Evolutionary conservation across 1,284 basidiomycete species (phyloP).

Genomic region (Neotropicomus parvogracilis): DNA sequence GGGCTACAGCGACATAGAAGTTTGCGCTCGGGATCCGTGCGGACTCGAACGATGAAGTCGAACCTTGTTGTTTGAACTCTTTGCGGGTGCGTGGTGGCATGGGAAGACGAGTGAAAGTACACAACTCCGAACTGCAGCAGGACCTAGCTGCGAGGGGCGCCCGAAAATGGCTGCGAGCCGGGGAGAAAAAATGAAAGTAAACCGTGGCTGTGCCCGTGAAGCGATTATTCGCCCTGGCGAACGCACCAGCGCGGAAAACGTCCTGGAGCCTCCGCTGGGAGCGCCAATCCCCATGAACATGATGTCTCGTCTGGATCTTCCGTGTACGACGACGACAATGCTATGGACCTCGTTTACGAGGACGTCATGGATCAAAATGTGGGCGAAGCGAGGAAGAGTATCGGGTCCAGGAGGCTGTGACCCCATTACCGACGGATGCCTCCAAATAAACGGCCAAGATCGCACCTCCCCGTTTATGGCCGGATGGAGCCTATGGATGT

Average conservation of each 20-base stretch:
- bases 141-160: no score
- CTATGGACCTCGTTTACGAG: constrained; percentile 40
- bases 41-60: no score
- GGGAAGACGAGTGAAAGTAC: no score
- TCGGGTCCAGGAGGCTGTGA: constrained; percentile 69
- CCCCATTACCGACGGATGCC: constrained; percentile 60
- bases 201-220: no score
- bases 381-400: constrained; percentile 63
- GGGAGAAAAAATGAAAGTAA: no score
- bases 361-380: constrained; percentile 39
- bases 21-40: no score
- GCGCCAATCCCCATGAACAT: constrained; percentile 43
- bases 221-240: no score
- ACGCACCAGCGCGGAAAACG: constrained; percentile 56
- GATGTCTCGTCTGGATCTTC: constrained; percentile 51
- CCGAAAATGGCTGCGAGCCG: no score
- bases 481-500: constrained; percentile 28
- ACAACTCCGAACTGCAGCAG: no score
- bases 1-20: no score
- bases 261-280: constrained; percentile 40
- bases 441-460: constrained; percentile 29
- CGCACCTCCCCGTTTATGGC: constrained; percentile 25
- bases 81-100: no score
- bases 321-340: constrained; percentile 41
- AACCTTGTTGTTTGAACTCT: no score